phyloP scores from a whole-genome alignment of 352 stramenopile genomes.

The Phytopythium montanum region DNA sequence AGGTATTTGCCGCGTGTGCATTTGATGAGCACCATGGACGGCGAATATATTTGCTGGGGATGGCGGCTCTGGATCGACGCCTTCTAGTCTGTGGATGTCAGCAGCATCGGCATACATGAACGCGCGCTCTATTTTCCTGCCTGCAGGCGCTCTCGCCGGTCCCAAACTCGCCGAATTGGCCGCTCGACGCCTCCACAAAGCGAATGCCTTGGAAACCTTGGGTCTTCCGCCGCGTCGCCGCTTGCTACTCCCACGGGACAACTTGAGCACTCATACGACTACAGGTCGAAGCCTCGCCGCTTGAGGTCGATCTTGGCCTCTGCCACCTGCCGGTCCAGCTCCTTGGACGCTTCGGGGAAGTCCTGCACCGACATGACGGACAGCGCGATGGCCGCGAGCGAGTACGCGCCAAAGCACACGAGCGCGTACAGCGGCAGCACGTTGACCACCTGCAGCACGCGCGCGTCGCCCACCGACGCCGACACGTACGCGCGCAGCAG shows the following conservation, averaged over 20 bases:
- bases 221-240: background rate
- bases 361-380: slow-evolving; percentile 71
- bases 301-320: slow-evolving; percentile 60
- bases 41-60: background rate
- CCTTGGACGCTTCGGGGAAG: slow-evolving; percentile 60
- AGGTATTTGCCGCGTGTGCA: slow-evolving; percentile 2
- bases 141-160: background rate
- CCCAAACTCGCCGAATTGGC: background rate
- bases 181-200: background rate
- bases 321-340: slow-evolving; percentile 61
- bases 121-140: background rate
- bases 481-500: slow-evolving; percentile 41
- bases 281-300: slow-evolving; percentile 57
- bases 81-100: background rate
- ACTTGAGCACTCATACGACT: background rate
- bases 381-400: slow-evolving; percentile 55
- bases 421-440: slow-evolving; percentile 67
- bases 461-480: slow-evolving; percentile 25
- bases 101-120: background rate
- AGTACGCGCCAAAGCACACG: slow-evolving; percentile 72
- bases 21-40: background rate
- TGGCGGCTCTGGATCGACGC: background rate
- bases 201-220: background rate
- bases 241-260: background rate
- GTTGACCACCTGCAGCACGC: slow-evolving; percentile 45